phyloP scores from a whole-genome alignment of 805 yeast species.

The Sungouiozyma ichnusensis region DNA sequence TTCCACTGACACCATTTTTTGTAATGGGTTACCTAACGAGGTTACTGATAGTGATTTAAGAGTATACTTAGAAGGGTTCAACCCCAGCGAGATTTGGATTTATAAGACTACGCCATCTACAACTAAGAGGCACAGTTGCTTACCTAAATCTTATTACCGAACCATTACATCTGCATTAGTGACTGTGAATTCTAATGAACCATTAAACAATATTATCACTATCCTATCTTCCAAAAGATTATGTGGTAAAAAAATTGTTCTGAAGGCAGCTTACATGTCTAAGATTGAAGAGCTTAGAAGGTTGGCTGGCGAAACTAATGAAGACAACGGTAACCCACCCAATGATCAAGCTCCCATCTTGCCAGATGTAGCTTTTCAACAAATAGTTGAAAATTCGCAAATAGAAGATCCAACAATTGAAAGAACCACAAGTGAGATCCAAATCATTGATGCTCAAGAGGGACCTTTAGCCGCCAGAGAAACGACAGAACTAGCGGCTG shows the following conservation, averaged over 20 bases:
- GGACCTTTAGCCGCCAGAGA: not conserved
- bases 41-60: slow-evolving; percentile 37
- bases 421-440: not conserved
- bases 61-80: slow-evolving; percentile 34
- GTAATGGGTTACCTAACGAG: slow-evolving; percentile 32
- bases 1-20: slow-evolving; percentile 38
- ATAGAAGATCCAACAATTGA: not conserved
- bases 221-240: slow-evolving; percentile 31
- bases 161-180: slow-evolving; percentile 40
- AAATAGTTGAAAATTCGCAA: not conserved
- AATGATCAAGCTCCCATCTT: not conserved
- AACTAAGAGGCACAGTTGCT: not conserved
- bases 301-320: slow-evolving; percentile 19
- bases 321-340: not conserved
- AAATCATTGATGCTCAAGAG: not conserved
- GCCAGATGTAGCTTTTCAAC: not conserved
- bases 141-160: slow-evolving; percentile 7
- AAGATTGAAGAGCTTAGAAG: slow-evolving; percentile 37
- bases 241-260: slow-evolving; percentile 27
- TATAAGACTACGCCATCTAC: slow-evolving; percentile 23
- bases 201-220: slow-evolving; percentile 35
- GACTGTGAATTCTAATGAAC: slow-evolving; percentile 34
- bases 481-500: not conserved
- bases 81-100: slow-evolving; percentile 39
- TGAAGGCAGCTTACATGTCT: slow-evolving; percentile 33